A percentile compares a stretch with the other conserved stretches of the same genome.
Conservation (phyloP, 1,284 basidiomycete genomes). For the Fomitopsis pinicola region DNA sequence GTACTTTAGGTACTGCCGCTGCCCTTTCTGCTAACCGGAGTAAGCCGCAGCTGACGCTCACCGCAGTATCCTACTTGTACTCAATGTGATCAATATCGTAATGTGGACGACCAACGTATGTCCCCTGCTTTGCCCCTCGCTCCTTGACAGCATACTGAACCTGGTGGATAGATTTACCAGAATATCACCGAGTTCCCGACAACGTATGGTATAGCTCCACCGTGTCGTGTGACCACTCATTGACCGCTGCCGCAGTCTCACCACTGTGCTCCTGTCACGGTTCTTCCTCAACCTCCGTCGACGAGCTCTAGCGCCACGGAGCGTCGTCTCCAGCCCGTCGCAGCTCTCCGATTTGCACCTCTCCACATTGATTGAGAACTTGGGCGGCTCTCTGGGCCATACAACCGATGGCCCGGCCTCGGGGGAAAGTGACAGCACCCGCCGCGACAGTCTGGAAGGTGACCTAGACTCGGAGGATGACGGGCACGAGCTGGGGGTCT, state of each 20-base stretch:
- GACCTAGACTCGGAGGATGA: background rate
- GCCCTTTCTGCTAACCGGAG: background rate
- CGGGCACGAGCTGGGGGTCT: background rate
- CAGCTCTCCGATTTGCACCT: background rate
- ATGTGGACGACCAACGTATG: background rate
- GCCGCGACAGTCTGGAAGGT: background rate
- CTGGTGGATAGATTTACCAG: background rate
- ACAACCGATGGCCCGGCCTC: background rate
- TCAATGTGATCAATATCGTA: background rate
- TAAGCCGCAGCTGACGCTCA: background rate
- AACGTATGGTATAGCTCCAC: background rate
- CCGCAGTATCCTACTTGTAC: background rate
- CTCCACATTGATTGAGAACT: background rate
- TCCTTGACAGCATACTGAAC: background rate
- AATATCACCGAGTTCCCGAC: background rate
- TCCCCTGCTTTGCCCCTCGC: background rate
- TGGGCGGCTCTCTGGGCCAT: background rate
- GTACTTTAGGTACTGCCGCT: background rate
- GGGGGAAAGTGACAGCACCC: background rate
- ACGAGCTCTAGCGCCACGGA: background rate
- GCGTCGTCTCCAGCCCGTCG: background rate
- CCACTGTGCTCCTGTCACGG: background rate
- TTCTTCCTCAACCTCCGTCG: background rate
- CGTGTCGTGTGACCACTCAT: background rate
- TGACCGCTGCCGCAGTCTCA: background rate